Base-by-base conservation (phyloP, 352 stramenopile species). In the Aphanomyces astaci region DNA sequence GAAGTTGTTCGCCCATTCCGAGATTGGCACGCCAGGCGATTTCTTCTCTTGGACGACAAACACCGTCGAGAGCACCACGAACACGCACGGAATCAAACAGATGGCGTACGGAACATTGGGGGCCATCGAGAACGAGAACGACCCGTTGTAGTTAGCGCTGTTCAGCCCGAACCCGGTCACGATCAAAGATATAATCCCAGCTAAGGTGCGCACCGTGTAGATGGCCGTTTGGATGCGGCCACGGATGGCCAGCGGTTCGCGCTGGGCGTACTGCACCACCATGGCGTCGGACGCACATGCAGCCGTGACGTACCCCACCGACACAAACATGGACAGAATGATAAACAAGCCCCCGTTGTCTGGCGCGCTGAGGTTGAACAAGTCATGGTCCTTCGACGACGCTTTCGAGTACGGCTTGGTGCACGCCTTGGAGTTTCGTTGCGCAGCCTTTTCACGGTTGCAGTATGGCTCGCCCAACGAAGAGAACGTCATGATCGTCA, bases 391-490 rank as follows among this genome's bases (percentile, higher is more conserved):
- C n/a, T n/a, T n/a, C n/a, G n/a, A n/a, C n/a, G 13, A 30, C 45
- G 45, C 10, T 9, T 4, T 53, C 45, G 45, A 11, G 10, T 24
- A 24, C 4, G 45, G 45, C 10, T 11, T 25, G 45, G 10, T 24
- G 45, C 45, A 53, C 45, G n/a, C 45, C 45, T 53, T 53, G 45
- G 45, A 24, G 9, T 53, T 24, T 4, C 4, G 17, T 22, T 9
- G 9, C 39, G 9, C 39, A 9, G 39, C 39, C 39, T 46, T 46
- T 17, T 46, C 39, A 17, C 51, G 51, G 40, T 64, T 28, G 40
- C 55, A 90, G 77, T 90, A 90, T 62, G 80, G 80, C 1, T 75
- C 64, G 19, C 78, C 77, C 9, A 76, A 65, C n/a, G n/a, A n/a
- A n/a, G n/a, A n/a, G n/a, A n/a, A n/a, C n/a, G n/a, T n/a, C n/a